Percentiles rank a stretch among this genome's conserved stretches.
Evolutionary conservation across 2,329 filamentous ascomycete genomes (phyloP).

Genomic region (Aspergillus tamarii): DNA sequence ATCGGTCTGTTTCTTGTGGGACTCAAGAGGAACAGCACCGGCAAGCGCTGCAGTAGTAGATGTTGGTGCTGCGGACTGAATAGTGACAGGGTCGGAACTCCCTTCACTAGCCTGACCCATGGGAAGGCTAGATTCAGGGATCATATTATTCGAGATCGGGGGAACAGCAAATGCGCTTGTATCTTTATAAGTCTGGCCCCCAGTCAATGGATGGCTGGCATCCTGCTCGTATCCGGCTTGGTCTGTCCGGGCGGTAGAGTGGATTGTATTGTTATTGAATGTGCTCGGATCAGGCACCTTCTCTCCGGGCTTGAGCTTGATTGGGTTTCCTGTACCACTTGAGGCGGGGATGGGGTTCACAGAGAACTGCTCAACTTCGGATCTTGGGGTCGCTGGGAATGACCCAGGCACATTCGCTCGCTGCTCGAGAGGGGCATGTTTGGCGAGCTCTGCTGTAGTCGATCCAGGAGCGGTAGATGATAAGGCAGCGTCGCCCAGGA

Average conservation of each 20-base stretch:
- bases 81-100: slow-evolving; percentile 56
- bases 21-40: slow-evolving; percentile 48
- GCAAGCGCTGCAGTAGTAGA: slow-evolving; percentile 52
- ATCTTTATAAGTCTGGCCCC: slow-evolving; percentile 30
- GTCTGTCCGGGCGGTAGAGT: slow-evolving; percentile 68
- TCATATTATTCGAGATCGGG: slow-evolving; percentile 64
- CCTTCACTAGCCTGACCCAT: slow-evolving; percentile 54
- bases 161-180: slow-evolving; percentile 55
- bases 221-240: slow-evolving; percentile 85
- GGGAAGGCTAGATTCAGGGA: slow-evolving; percentile 81
- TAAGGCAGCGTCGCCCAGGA: slow-evolving; percentile 51
- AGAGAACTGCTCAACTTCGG: slow-evolving; percentile 48
- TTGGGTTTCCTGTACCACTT: slow-evolving; percentile 70
- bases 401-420: slow-evolving; percentile 60
- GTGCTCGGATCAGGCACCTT: slow-evolving; percentile 70
- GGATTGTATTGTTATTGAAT: slow-evolving; percentile 71
- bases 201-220: slow-evolving; percentile 53
- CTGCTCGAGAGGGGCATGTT: slow-evolving; percentile 65
- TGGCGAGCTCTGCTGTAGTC: slow-evolving; percentile 71
- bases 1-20: slow-evolving; percentile 28
- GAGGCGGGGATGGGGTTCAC: slow-evolving; percentile 64
- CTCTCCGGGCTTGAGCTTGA: slow-evolving; percentile 78
- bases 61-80: slow-evolving; percentile 54
- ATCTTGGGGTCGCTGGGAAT: slow-evolving; percentile 72
- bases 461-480: slow-evolving; percentile 70